phyloP scores from a whole-genome alignment of 2,329 filamentous ascomycete genomes.

The Arthrobotrys sinensis region DNA sequence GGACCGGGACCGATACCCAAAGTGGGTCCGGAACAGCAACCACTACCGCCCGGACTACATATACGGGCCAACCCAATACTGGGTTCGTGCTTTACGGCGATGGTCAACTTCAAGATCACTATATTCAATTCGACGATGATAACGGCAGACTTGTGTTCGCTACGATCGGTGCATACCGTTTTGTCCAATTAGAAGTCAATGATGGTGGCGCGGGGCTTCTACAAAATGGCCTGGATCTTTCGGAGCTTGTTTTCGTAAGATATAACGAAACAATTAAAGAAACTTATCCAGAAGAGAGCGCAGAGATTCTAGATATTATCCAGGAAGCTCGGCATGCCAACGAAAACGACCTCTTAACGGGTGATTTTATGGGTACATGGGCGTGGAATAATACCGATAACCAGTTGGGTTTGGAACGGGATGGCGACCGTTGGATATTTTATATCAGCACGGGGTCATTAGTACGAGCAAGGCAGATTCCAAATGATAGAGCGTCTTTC shows the following conservation, averaged over 20 bases:
- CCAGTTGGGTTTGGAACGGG: neutral
- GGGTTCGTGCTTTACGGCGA: slow-evolving; percentile 11
- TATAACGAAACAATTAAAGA: neutral
- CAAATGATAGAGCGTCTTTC: neutral
- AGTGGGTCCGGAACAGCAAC: neutral
- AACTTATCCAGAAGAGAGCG: neutral
- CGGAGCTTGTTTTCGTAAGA: slow-evolving; percentile 7
- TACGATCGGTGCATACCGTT: neutral
- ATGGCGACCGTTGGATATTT: slow-evolving; percentile 8
- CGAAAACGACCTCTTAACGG: neutral
- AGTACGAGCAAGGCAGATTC: neutral
- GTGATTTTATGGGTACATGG: slow-evolving; percentile 13
- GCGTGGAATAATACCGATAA: neutral
- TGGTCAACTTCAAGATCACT: slow-evolving; percentile 10
- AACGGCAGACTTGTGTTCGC: slow-evolving; percentile 1
- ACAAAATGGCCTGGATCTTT: slow-evolving; percentile 5
- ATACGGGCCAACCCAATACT: neutral
- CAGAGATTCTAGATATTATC: neutral
- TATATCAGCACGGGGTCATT: neutral
- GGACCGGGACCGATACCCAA: neutral
- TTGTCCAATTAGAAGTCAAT: slow-evolving; percentile 5
- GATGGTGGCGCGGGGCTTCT: slow-evolving; percentile 4
- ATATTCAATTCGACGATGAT: slow-evolving; percentile 2
- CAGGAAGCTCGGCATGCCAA: slow-evolving; percentile 7
- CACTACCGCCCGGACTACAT: neutral